These are phyloP conservation scores for Colletotrichum coccodes DNA, from an alignment of 2,329 filamentous ascomycete species.

Conservation along the genomic window DNA sequence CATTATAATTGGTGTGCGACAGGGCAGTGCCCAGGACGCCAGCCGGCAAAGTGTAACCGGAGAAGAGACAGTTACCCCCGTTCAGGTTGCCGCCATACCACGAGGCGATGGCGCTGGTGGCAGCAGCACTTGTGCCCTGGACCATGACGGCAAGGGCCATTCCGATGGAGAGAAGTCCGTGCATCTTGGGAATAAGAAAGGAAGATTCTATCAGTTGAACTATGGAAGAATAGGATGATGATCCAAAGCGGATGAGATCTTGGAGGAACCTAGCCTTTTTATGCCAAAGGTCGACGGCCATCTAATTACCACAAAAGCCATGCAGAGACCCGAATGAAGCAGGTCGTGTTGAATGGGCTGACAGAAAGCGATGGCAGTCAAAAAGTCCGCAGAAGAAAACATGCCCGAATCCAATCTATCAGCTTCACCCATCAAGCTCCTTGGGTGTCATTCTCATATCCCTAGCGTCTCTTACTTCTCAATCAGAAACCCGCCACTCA, in stretches of 20 bases:
- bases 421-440: neutral
- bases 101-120: conserved; percentile 19
- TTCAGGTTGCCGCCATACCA: conserved; percentile 23
- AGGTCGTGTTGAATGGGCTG: neutral
- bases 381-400: neutral
- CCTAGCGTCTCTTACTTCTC: neutral
- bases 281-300: neutral
- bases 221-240: neutral
- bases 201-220: neutral
- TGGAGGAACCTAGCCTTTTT: neutral
- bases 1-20: conserved; percentile 20
- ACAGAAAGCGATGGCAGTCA: neutral
- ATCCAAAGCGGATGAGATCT: neutral
- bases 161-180: neutral
- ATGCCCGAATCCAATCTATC: conserved; percentile 1
- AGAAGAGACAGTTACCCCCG: conserved; percentile 22
- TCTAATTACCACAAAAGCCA: neutral
- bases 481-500: conserved; percentile 30
- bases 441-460: neutral
- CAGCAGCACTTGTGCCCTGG: conserved; percentile 10
- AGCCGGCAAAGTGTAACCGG: conserved; percentile 19
- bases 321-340: neutral
- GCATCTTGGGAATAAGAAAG: conserved; percentile 3
- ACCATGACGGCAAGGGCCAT: conserved; percentile 18
- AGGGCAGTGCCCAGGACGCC: conserved; percentile 20